Base-by-base conservation (phyloP, 352 stramenopile genomes). In the Elongisporangium undulatum region DNA sequence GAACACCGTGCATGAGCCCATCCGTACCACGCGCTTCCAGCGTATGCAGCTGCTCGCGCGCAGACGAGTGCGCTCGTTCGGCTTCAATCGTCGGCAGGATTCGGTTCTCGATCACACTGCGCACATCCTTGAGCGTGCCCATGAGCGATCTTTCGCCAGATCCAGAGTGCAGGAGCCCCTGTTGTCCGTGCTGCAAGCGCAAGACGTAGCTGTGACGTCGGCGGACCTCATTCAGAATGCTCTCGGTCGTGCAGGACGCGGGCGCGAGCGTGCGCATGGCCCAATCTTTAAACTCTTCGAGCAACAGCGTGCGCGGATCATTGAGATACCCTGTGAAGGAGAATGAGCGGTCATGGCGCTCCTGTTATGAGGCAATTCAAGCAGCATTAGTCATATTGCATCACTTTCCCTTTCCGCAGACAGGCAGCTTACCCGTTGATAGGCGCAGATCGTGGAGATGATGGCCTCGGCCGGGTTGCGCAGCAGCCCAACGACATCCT, bases 221-320 rank as follows among this genome's bases (percentile, higher is more conserved):
- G 19, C 80, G 77, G 23, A 94, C 85, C 53, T 94, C 77, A 23
- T 89, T 81, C 4, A 90, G 64, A 53, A 89, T 92, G 19, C 72
- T 79, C 61, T 94, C 85, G 0, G 80, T 92, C 9, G 82, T 94
- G 53, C 82, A 94, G 0, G 81, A 78, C 16, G 85, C 85, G 0
- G 79, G 71, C 19, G 81, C 85, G 20, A 94, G 77, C 49, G 83
- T 87, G 2, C 84, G 80, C 79, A 94, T 90, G 21, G 82, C 77
- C 85, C 85, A 94, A 63, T 90, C 80, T 62, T 94, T 94, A 51
- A 94, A 90, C 56, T 94, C 85, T 51, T 94, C 85, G 0, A 94
- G 75, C n/a, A 94, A 41, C 45, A 94, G 55, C 24, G 81, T 94
- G 4, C 85, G 79, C 20, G 85, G 85, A 59, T 94, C 85, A 49